Evolutionary conservation across 306 rosid species (phyloP).

Genomic region (Fragaria iinumae): DNA sequence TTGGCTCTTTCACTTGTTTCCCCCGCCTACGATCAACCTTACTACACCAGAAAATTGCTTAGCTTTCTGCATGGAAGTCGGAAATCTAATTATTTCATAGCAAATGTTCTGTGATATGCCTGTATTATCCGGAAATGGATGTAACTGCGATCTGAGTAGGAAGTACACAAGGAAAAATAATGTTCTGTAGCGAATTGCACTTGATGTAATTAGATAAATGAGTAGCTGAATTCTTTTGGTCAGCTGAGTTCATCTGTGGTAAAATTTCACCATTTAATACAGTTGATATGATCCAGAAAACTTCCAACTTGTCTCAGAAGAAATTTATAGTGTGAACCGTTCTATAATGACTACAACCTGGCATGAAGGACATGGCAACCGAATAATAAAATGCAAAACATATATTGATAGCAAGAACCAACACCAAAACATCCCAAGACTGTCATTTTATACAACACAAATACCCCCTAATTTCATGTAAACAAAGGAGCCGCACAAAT

Average conservation of each 20-base stretch:
- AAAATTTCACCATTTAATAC: not conserved
- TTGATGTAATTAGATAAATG: not conserved
- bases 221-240: not conserved
- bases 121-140: not conserved
- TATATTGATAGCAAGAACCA: not conserved
- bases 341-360: not conserved
- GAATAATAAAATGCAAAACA: not conserved
- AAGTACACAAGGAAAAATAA: not conserved
- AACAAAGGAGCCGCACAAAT: slow-evolving; percentile 36
- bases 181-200: not conserved
- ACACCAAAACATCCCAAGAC: slow-evolving; percentile 3
- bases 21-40: not conserved
- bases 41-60: not conserved
- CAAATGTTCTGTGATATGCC: not conserved
- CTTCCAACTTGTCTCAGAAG: not conserved
- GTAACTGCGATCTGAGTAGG: not conserved
- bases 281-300: not conserved
- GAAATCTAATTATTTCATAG: not conserved
- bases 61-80: not conserved
- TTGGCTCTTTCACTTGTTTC: not conserved
- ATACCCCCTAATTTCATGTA: slow-evolving; percentile 16
- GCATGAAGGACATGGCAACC: not conserved
- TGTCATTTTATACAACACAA: slow-evolving; percentile 11
- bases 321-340: not conserved
- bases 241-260: not conserved